Evolutionary conservation across 495 filamentous ascomycete species (phyloP), one percentile per base, ranked within the genome.

Genomic region (Talaromyces ruber): DNA sequence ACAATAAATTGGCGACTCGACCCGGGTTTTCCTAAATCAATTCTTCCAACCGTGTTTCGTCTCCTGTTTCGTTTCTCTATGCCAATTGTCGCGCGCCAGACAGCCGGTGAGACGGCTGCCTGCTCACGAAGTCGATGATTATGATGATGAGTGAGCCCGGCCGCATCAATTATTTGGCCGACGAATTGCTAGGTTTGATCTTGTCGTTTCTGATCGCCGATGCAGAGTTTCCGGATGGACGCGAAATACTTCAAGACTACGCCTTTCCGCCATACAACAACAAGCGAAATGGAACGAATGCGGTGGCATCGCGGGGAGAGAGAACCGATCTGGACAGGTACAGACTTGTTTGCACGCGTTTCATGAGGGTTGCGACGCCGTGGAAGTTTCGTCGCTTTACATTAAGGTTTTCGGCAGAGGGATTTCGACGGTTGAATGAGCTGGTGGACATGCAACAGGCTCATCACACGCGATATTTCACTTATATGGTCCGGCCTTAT

Each of bases 401-500:
- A 8, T 75, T 84, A 22, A 80, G 87, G 34, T 89, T 88, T 63
- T 86, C 84, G 5, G 64, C 66, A 12, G 74, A 79, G 58, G 87
- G 85, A 1, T 82, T 90, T 58, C 69, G 73, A 30, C 74, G 81
- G 52, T 69, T 90, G 52, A 79, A 84, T 22, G 74, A 78, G 32
- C 64, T 80, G 45, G 62, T 80, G 53, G 61, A 69, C 59, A 80
- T 77, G 76, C 80, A 86, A 67, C 76, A 87, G 21, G 81, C 84
- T 37, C 77, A 74, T 63, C 80, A 86, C 73, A 85, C 88, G 54
- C 84, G 79, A 70, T 82, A 86, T 67, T 84, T 90, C 70, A 86
- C 84, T 65, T 90, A 90, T 69, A 81, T 90, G 73, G 83, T 90
- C 68, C 86, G 86, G 67, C 85, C 81, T 59, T 88, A 88, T 70